Evolutionary conservation across 306 rosid species (phyloP), one percentile per base, ranked within the genome.

Genomic region (Mucuna pruriens): DNA sequence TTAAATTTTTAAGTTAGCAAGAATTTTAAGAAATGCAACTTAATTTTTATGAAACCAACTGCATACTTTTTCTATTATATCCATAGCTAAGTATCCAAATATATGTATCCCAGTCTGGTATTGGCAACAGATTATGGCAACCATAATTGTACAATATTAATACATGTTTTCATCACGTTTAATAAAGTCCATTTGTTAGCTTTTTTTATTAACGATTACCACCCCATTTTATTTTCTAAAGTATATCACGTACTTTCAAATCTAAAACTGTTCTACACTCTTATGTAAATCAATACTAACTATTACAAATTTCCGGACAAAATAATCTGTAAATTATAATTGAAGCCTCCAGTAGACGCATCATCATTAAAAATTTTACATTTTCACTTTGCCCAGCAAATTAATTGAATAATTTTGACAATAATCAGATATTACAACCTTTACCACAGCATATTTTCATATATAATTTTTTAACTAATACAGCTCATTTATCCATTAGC

Each of bases 401-500:
- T 55, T 19, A 23, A 34, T 33, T 63, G 16, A 16, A 64, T 19
- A 64, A 7, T 0, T 64, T n/a, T 3, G 22, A 67, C 16, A 40
- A 39, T 20, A 68, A 44, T 11, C 16, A 20, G 3, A 34, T 7
- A 66, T 1, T 29, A 73, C 19, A 55, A 55, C 67, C 36, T 57
- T 57, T 57, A 16, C 22, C 67, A 16, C 8, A 0, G 5, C 25
- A 77, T 29, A 36, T 31, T 44, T 63, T 33, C 22, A 46, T 5
- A 44, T 64, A 4, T 33, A 9, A 42, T 0, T 0, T 22, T 20
- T 12, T 33, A 31, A 29, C 4, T 25, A 44, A 74, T 9, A n/a
- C 36, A 82, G 42, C 45, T 34, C 55, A 82, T 45, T 45, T 75
- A 67, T 76, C 66, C 51, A 45, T 68, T 33, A 45, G 71, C 46